A percentile compares a stretch with the other conserved stretches of the same genome.
phyloP scores from a whole-genome alignment of 1,284 basidiomycete species.

The Pseudozyma sp. region DNA sequence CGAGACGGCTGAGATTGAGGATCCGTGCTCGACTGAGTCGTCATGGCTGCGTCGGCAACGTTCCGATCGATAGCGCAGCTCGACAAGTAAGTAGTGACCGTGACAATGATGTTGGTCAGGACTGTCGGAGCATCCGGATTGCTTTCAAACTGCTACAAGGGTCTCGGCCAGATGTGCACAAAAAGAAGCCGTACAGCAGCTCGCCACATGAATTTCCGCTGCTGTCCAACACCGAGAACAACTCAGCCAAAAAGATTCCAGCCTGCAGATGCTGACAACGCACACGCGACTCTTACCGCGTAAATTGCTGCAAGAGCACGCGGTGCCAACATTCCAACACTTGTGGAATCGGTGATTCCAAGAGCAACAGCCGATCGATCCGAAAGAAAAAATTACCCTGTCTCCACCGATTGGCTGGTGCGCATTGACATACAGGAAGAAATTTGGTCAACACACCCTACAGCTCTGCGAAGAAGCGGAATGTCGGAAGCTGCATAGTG shows the following conservation, averaged over 20 bases:
- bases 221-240: slow-evolving; percentile 9
- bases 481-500: not conserved
- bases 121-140: not conserved
- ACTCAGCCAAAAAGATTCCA: not conserved
- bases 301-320: slow-evolving; percentile 16
- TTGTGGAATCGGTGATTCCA: too few species aligned
- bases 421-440: slow-evolving; percentile 11
- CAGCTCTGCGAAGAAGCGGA: not conserved
- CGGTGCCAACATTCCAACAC: not conserved
- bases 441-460: slow-evolving; percentile 14
- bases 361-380: not conserved
- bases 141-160: not conserved
- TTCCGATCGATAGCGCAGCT: not conserved
- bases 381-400: too few species aligned
- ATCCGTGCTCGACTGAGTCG: slow-evolving; percentile 33
- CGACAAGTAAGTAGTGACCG: not conserved
- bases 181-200: not conserved
- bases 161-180: too few species aligned
- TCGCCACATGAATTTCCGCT: slow-evolving; percentile 16
- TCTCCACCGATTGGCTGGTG: slow-evolving; percentile 11
- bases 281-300: slow-evolving; percentile 16
- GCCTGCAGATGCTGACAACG: slow-evolving; percentile 1
- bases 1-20: slow-evolving; percentile 32
- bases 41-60: slow-evolving; percentile 11
- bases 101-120: not conserved